Evolutionary conservation across 805 yeast species (phyloP).

Genomic region (Nakazawaea wickerhamii): DNA sequence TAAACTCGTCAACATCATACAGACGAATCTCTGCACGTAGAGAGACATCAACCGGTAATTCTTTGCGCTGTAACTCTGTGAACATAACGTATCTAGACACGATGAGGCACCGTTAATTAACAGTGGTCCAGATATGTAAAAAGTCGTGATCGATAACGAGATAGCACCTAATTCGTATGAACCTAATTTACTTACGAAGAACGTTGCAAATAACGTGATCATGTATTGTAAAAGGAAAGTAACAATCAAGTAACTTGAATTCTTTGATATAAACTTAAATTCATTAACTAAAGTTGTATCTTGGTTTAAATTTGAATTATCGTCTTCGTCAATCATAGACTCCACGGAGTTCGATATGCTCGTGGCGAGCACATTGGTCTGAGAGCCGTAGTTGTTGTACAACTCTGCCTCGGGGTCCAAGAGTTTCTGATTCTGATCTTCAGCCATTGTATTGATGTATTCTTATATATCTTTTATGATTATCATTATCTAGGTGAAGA

Average conservation of each 20-base stretch:
- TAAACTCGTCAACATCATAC: conserved; percentile 44
- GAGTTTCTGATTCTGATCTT: background rate
- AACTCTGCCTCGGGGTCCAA: conserved; percentile 2
- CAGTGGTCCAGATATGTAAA: conserved; percentile 69
- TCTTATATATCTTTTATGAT: too few species aligned
- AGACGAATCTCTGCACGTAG: conserved; percentile 67
- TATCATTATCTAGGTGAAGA: too few species aligned
- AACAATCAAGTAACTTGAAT: conserved; percentile 42
- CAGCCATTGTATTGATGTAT: too few species aligned
- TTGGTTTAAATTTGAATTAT: background rate
- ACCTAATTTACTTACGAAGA: conserved; percentile 78
- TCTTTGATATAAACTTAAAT: conserved; percentile 19
- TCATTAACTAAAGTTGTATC: conserved; percentile 10
- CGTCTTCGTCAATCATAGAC: conserved; percentile 4
- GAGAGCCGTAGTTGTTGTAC: conserved; percentile 6
- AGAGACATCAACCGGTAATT: conserved; percentile 63
- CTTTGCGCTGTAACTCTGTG: conserved; percentile 83
- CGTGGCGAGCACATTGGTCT: conserved; percentile 27
- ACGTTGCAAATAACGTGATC: conserved; percentile 59
- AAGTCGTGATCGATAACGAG: conserved; percentile 78
- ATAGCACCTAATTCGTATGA: conserved; percentile 79
- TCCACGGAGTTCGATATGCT: conserved; percentile 7
- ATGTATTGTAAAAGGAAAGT: conserved; percentile 71
- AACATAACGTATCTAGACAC: conserved; percentile 74
- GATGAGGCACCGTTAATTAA: conserved; percentile 80